These are phyloP conservation scores for Coniochaeta pulveracea DNA, from an alignment of 2,329 filamentous ascomycete species.

Conservation along the genomic window DNA sequence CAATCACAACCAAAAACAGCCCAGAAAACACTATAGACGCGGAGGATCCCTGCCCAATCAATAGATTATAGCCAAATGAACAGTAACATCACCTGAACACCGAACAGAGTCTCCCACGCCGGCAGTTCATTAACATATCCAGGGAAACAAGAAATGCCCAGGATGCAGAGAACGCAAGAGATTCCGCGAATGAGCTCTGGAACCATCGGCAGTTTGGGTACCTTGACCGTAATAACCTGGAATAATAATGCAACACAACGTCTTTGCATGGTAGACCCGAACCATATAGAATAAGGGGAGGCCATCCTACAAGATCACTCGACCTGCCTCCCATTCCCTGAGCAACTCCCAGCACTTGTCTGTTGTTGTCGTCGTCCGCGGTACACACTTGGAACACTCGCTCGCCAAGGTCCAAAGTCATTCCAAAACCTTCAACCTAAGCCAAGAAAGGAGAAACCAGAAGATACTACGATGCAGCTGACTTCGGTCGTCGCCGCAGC, in stretches of 20 bases:
- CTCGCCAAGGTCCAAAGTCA: conserved; percentile 1
- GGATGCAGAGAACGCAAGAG: conserved; percentile 3
- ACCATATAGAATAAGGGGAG: neutral
- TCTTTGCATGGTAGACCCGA: neutral
- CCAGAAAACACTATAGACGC: conserved; percentile 3
- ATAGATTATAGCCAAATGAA: conserved; percentile 6
- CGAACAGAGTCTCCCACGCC: conserved; percentile 1
- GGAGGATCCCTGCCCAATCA: conserved; percentile 4
- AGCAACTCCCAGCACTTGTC: neutral
- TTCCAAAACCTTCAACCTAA: neutral
- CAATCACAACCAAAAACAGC: conserved; percentile 4
- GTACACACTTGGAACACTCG: conserved; percentile 1
- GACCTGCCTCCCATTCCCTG: neutral
- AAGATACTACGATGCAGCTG: conserved; percentile 18
- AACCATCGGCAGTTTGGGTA: conserved; percentile 3
- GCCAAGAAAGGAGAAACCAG: conserved; percentile 1
- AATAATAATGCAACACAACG: neutral
- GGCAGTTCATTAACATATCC: conserved; percentile 4
- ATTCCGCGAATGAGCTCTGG: conserved; percentile 3
- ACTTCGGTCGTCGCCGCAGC: conserved; percentile 14
- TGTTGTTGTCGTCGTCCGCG: conserved; percentile 1
- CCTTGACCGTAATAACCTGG: neutral
- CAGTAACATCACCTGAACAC: conserved; percentile 3
- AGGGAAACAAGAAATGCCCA: conserved; percentile 3
- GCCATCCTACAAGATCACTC: neutral